Evolutionary conservation across 192 early-diverging fungal species (phyloP).

Genomic region (Backusella psychrophila): DNA sequence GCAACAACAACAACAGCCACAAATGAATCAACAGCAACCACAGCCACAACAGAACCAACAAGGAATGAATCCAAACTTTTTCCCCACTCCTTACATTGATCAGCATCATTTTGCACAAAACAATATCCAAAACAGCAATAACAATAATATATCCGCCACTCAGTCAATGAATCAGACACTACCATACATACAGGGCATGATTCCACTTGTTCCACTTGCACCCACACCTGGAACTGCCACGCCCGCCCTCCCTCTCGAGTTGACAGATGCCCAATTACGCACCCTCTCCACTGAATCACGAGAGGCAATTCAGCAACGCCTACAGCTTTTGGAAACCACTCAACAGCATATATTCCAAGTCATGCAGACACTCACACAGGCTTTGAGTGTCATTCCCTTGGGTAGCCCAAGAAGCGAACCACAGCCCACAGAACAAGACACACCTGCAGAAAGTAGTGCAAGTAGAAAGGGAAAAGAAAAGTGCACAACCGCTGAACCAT

Average conservation of each 20-base stretch:
- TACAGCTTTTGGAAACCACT: constrained; percentile 60
- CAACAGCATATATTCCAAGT: constrained; percentile 57
- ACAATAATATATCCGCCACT: not conserved
- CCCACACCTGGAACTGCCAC: not conserved
- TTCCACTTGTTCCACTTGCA: constrained; percentile 10
- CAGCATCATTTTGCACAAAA: not conserved
- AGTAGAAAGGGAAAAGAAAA: not conserved
- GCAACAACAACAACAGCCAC: not conserved
- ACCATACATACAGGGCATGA: constrained; percentile 32
- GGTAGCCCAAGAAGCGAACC: not conserved
- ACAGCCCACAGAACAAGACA: not conserved
- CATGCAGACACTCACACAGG: constrained; percentile 42
- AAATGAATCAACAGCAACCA: constrained; percentile 7
- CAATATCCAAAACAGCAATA: not conserved
- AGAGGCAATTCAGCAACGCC: constrained; percentile 59
- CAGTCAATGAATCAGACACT: constrained; percentile 3
- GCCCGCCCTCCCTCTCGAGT: not conserved
- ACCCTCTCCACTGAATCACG: constrained; percentile 54
- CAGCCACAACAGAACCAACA: not conserved
- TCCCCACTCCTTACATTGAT: not conserved
- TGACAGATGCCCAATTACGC: constrained; percentile 55
- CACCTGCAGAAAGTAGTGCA: not conserved
- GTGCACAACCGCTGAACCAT: not conserved
- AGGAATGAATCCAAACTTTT: not conserved
- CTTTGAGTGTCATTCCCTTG: constrained; percentile 40